phyloP scores from a whole-genome alignment of 108 stramenopile genomes.

The Discostella pseudostelligera region DNA sequence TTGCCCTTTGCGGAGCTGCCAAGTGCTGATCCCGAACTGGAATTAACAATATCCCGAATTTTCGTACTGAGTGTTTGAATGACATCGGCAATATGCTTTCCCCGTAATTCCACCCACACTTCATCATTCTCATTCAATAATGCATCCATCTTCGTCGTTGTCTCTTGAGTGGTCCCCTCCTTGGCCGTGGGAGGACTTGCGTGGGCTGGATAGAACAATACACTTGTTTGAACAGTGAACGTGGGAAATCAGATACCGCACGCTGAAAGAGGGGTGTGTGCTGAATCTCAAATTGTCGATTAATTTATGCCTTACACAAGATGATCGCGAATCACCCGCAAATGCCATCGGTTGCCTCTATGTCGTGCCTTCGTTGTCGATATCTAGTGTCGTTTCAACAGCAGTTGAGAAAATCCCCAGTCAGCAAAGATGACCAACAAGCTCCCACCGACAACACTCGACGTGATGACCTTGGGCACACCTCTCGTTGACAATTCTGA shows the following conservation, averaged over 20 bases:
- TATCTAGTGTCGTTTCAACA: slow-evolving; percentile 51
- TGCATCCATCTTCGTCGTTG: slow-evolving; percentile 64
- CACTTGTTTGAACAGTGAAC: slow-evolving; percentile 16
- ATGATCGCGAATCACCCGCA: too few relatives aligned
- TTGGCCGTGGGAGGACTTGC: slow-evolving; percentile 49
- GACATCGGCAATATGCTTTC: slow-evolving; percentile 94
- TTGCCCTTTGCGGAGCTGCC: slow-evolving; percentile 48
- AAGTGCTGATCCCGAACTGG: slow-evolving; percentile 53
- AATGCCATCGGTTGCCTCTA: not conserved
- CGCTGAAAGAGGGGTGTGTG: too few relatives aligned
- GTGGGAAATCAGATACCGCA: not conserved
- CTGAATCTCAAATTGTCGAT: too few relatives aligned
- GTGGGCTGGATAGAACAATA: slow-evolving; percentile 44
- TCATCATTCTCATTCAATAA: slow-evolving; percentile 93
- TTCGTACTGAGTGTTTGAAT: slow-evolving; percentile 75
- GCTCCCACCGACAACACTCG: slow-evolving; percentile 63
- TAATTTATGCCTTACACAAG: too few relatives aligned
- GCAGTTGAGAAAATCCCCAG: slow-evolving; percentile 79
- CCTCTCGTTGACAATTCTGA: slow-evolving; percentile 68
- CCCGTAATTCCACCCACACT: slow-evolving; percentile 94
- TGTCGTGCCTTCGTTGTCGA: too few relatives aligned
- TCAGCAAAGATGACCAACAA: slow-evolving; percentile 78
- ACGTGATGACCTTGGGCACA: slow-evolving; percentile 76
- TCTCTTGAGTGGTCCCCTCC: slow-evolving; percentile 43
- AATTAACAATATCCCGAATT: slow-evolving; percentile 79